phyloP scores from a whole-genome alignment of 192 early-diverging fungal species.

The Spizellomyces sp. region DNA sequence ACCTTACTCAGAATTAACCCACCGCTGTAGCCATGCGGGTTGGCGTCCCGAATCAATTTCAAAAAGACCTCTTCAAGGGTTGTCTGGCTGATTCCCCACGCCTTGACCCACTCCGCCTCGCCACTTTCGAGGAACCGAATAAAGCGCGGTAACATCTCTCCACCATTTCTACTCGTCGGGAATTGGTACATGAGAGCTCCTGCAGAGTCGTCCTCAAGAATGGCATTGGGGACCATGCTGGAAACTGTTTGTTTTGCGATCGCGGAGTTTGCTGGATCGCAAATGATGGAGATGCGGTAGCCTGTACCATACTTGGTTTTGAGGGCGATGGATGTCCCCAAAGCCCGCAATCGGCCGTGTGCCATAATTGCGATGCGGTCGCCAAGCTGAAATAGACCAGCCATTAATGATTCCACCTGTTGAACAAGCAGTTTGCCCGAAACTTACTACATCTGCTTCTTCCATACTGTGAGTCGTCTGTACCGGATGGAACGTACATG shows the following conservation, averaged over 20 bases:
- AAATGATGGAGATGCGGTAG: conserved; percentile 67
- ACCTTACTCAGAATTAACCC: too few species aligned
- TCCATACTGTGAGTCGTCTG: conserved; percentile 73
- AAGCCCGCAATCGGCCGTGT: conserved; percentile 66
- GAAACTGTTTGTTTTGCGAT: conserved; percentile 52
- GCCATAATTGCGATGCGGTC: conserved; percentile 79
- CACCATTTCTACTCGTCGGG: conserved; percentile 30
- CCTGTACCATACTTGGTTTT: conserved; percentile 78
- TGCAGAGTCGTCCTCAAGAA: conserved; percentile 70
- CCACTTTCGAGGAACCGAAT: conserved; percentile 11
- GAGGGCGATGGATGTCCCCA: conserved; percentile 69
- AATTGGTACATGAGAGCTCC: conserved; percentile 71
- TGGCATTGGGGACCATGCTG: conserved; percentile 48
- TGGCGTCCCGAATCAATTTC: conserved; percentile 46
- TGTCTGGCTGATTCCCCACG: conserved; percentile 69
- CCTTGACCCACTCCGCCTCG: conserved; percentile 48
- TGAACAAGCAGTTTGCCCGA: too few species aligned
- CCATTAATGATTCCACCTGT: too few species aligned
- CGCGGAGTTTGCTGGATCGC: conserved; percentile 47
- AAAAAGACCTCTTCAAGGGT: conserved; percentile 75
- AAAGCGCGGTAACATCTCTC: conserved; percentile 7
- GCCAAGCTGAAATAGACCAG: conserved; percentile 17
- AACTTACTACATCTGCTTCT: conserved; percentile 53
- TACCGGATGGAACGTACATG: neutral
- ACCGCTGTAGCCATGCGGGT: conserved; percentile 38